Evolutionary conservation across 192 early-diverging fungal species (phyloP).

Genomic region (Umbelopsis sp.): DNA sequence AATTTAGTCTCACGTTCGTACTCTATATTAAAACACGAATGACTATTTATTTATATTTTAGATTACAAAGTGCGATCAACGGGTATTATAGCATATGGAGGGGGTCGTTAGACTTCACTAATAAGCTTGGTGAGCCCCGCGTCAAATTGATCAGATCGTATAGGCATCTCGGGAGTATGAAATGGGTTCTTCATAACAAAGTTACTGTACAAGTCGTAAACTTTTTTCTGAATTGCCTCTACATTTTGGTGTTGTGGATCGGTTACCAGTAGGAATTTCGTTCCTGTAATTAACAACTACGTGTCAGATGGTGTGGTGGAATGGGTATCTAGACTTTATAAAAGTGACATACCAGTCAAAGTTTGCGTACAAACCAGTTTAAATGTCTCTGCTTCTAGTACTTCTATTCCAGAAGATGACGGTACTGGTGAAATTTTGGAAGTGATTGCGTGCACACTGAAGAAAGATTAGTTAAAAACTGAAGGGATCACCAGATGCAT

Average conservation of each 20-base stretch:
- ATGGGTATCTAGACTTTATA: neutral
- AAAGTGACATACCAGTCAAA: conserved; percentile 67
- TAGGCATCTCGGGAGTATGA: conserved; percentile 98
- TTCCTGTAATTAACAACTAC: conserved; percentile 54
- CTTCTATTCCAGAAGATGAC: conserved; percentile 84
- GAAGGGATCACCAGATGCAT: neutral
- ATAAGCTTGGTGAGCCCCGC: conserved; percentile 70
- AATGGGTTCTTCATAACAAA: conserved; percentile 99
- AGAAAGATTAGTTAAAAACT: neutral
- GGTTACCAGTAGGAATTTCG: conserved; percentile 92
- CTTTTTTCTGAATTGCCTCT: conserved; percentile 60
- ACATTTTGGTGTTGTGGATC: conserved; percentile 76
- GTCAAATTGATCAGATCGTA: conserved; percentile 96
- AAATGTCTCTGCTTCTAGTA: conserved; percentile 90
- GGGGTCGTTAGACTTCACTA: conserved; percentile 34
- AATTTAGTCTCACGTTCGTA: neutral
- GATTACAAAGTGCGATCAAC: neutral
- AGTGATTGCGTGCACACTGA: conserved; percentile 93
- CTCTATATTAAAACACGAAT: conserved; percentile 9
- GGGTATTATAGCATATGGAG: neutral
- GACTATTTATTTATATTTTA: neutral
- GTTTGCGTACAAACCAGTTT: conserved; percentile 94
- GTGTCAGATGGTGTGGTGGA: neutral
- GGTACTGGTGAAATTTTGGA: conserved; percentile 87
- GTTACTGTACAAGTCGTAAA: conserved; percentile 92